phyloP scores from a whole-genome alignment of 805 yeast species.

The Lachancea lanzarotensis region DNA sequence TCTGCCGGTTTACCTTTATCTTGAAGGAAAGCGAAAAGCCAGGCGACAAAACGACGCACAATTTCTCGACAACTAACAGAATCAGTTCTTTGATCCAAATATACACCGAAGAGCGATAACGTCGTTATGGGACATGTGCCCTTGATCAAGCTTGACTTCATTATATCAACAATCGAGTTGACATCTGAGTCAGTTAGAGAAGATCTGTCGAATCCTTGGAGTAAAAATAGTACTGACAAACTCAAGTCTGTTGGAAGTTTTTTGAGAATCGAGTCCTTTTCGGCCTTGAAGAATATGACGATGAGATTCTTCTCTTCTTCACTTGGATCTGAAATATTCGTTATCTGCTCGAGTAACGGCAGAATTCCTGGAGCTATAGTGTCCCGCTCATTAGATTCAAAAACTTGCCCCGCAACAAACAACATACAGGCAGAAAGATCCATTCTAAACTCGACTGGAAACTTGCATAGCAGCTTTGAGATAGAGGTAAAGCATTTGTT shows the following conservation, averaged over 20 bases:
- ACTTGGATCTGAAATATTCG: conserved; percentile 15
- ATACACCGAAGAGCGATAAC: conserved; percentile 56
- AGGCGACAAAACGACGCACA: background rate
- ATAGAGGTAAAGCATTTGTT: conserved; percentile 43
- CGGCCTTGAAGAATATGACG: conserved; percentile 34
- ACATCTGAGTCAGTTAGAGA: conserved; percentile 34
- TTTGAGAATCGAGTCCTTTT: conserved; percentile 22
- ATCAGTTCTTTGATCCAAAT: conserved; percentile 31
- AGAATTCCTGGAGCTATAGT: conserved; percentile 46
- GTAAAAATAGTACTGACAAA: conserved; percentile 38
- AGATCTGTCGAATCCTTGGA: conserved; percentile 34
- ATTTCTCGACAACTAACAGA: background rate
- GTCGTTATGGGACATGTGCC: conserved; percentile 37
- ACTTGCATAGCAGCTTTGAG: conserved; percentile 53
- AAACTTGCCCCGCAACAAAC: conserved; percentile 52
- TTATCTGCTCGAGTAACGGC: conserved; percentile 43
- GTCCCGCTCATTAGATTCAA: conserved; percentile 37
- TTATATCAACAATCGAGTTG: conserved; percentile 29
- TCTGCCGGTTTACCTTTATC: background rate
- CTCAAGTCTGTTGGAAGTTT: conserved; percentile 30
- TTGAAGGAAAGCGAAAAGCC: background rate
- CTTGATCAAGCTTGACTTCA: conserved; percentile 34
- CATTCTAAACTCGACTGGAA: conserved; percentile 60
- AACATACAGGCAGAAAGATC: conserved; percentile 71
- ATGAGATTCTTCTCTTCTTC: conserved; percentile 28